Evolutionary conservation across 2,329 filamentous ascomycete genomes (phyloP).

Genomic region (Colletotrichum chlorophyti): DNA sequence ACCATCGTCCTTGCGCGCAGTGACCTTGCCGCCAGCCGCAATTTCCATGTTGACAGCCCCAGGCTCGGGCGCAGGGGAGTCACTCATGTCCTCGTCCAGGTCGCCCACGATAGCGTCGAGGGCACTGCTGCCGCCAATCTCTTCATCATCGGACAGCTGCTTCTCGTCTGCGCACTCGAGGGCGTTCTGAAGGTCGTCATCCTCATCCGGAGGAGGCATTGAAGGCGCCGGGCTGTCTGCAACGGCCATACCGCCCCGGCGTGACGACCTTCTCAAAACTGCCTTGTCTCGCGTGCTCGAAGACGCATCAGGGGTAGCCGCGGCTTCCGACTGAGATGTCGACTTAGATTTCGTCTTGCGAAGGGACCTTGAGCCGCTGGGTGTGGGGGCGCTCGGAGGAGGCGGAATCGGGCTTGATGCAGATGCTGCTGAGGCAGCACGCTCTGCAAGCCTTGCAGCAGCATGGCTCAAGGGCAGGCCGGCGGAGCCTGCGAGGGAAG

Average conservation of each 20-base stretch:
- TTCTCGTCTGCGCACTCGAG: conserved; percentile 95
- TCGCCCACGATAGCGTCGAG: conserved; percentile 91
- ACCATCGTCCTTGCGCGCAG: conserved; percentile 90
- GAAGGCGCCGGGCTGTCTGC: conserved; percentile 58
- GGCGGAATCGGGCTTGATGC: conserved; percentile 43
- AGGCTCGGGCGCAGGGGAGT: conserved; percentile 75
- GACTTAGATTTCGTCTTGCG: conserved; percentile 57
- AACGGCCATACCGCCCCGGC: conserved; percentile 59
- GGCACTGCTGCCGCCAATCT: conserved; percentile 69
- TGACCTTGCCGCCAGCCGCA: conserved; percentile 84
- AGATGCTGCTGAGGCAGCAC: conserved; percentile 47
- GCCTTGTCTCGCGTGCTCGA: conserved; percentile 64
- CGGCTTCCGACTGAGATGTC: conserved; percentile 45
- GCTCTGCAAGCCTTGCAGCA: conserved; percentile 54
- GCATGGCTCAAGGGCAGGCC: conserved; percentile 61
- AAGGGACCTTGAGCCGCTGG: conserved; percentile 51
- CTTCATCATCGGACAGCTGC: conserved; percentile 76
- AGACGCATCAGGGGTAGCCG: conserved; percentile 51
- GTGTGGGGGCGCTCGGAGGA: conserved; percentile 42
- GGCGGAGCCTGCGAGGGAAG: conserved; percentile 78
- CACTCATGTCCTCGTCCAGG: conserved; percentile 83
- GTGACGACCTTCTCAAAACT: conserved; percentile 66
- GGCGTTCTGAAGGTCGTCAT: conserved; percentile 70
- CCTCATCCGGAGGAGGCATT: conserved; percentile 61
- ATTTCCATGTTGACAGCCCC: conserved; percentile 93